Percentiles rank a stretch among this genome's conserved stretches.
These are phyloP conservation scores for Paramecium tetraurelia DNA, from an alignment of 73 alveolate genomes.

Conservation along the genomic window DNA sequence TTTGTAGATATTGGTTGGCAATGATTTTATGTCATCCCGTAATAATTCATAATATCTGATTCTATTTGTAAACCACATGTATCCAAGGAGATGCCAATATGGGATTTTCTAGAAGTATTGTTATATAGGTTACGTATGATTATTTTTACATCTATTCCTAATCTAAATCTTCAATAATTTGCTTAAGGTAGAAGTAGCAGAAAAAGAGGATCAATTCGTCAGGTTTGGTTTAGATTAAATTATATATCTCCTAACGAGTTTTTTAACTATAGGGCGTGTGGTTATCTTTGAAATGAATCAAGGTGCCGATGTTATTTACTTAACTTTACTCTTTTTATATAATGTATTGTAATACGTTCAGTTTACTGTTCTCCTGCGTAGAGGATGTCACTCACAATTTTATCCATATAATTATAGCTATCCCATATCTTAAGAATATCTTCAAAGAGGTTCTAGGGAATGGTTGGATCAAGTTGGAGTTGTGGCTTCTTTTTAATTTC, in stretches of 20 bases:
- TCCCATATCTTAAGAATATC: conserved; percentile 37
- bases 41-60: background rate
- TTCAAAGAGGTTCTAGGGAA: background rate
- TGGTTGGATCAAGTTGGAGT: background rate
- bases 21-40: background rate
- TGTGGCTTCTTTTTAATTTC: conserved; percentile 27
- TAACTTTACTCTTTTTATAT: background rate
- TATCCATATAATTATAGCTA: conserved; percentile 31
- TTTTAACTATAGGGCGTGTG: background rate
- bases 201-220: conserved; percentile 6
- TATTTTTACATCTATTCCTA: conserved; percentile 7
- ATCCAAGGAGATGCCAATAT: conserved; percentile 39
- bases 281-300: conserved; percentile 37
- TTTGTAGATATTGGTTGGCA: background rate
- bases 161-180: conserved; percentile 24
- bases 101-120: background rate
- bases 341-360: background rate
- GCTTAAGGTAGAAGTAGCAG: conserved; percentile 6
- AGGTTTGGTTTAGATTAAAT: background rate
- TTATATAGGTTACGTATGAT: background rate
- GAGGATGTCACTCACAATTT: conserved; percentile 17
- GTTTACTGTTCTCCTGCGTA: background rate
- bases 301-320: conserved; percentile 13
- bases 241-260: background rate
- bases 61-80: conserved; percentile 39